Percentiles rank a stretch among this genome's conserved stretches.
Conservation (phyloP, 2,329 filamentous ascomycete genomes). For the Colletotrichum graminicola region DNA sequence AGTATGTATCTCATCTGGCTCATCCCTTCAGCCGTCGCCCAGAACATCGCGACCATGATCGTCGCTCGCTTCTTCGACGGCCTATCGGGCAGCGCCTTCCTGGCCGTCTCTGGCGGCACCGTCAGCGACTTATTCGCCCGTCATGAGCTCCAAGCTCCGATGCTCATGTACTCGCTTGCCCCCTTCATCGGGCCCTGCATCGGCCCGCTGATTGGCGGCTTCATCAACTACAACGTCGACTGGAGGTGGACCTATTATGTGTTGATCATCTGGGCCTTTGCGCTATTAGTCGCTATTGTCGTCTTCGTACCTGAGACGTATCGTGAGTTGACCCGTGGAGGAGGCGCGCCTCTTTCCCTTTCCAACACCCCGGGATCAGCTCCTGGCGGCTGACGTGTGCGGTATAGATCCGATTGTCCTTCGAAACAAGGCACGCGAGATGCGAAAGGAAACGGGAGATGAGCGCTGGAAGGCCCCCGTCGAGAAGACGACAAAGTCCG, state of each 20-base stretch:
- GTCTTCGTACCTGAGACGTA: slow-evolving; percentile 90
- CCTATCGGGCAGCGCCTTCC: slow-evolving; percentile 75
- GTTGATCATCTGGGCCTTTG: slow-evolving; percentile 83
- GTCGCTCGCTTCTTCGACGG: slow-evolving; percentile 83
- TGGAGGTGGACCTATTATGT: slow-evolving; percentile 92
- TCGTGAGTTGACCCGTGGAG: slow-evolving; percentile 58
- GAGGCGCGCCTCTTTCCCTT: background rate
- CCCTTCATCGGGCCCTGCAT: slow-evolving; percentile 74
- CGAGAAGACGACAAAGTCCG: slow-evolving; percentile 78
- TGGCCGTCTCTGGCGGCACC: slow-evolving; percentile 84
- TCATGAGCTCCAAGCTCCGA: slow-evolving; percentile 79
- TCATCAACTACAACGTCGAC: slow-evolving; percentile 80
- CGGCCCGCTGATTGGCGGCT: slow-evolving; percentile 77
- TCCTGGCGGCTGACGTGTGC: slow-evolving; percentile 26
- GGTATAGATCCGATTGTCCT: slow-evolving; percentile 73
- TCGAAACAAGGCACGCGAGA: slow-evolving; percentile 75
- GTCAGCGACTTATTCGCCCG: slow-evolving; percentile 83
- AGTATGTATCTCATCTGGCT: slow-evolving; percentile 82
- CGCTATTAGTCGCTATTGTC: slow-evolving; percentile 72
- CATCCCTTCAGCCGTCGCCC: slow-evolving; percentile 84
- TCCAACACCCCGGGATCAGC: slow-evolving; percentile 23
- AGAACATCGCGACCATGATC: slow-evolving; percentile 84
- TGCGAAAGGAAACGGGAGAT: slow-evolving; percentile 83
- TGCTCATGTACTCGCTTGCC: slow-evolving; percentile 81
- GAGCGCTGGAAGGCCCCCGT: slow-evolving; percentile 81